Conservation (phyloP, 2,329 filamentous ascomycete genomes). For the Periconia sp. region DNA sequence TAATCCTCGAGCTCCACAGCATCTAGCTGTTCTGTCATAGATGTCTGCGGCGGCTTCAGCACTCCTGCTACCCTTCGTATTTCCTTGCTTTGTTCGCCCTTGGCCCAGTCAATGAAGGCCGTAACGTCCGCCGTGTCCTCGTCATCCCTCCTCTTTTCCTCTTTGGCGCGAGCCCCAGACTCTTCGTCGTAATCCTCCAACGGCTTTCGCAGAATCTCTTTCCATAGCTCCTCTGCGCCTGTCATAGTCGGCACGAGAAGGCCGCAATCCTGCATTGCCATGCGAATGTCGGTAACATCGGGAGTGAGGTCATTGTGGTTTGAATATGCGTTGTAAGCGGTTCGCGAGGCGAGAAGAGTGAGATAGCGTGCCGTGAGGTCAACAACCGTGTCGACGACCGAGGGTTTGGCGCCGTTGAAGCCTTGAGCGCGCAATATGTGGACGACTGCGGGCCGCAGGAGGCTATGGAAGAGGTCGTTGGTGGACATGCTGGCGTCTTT, state of each 20-base stretch:
- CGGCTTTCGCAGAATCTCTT: slow-evolving; percentile 56
- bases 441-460: slow-evolving; percentile 84
- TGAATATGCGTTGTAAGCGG: slow-evolving; percentile 72
- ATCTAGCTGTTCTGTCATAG: slow-evolving; percentile 56
- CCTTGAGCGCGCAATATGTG: slow-evolving; percentile 91
- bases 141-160: slow-evolving; percentile 56
- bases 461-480: slow-evolving; percentile 69
- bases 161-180: slow-evolving; percentile 48
- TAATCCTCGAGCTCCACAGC: slow-evolving; percentile 55
- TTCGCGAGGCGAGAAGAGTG: slow-evolving; percentile 72
- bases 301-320: slow-evolving; percentile 71
- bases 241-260: slow-evolving; percentile 72
- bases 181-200: slow-evolving; percentile 50
- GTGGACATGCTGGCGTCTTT: slow-evolving; percentile 40
- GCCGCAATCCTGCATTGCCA: slow-evolving; percentile 83
- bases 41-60: slow-evolving; percentile 47
- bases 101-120: slow-evolving; percentile 80
- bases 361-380: slow-evolving; percentile 87
- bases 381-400: slow-evolving; percentile 85
- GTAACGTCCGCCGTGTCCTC: slow-evolving; percentile 81
- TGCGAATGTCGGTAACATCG: slow-evolving; percentile 77
- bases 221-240: slow-evolving; percentile 72
- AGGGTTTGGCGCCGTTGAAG: slow-evolving; percentile 81
- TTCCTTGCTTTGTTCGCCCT: slow-evolving; percentile 75
- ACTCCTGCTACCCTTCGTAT: slow-evolving; percentile 81